These are phyloP conservation scores for Fusarium torreyae DNA, from an alignment of 2,329 filamentous ascomycete species.

Conservation along the genomic window DNA sequence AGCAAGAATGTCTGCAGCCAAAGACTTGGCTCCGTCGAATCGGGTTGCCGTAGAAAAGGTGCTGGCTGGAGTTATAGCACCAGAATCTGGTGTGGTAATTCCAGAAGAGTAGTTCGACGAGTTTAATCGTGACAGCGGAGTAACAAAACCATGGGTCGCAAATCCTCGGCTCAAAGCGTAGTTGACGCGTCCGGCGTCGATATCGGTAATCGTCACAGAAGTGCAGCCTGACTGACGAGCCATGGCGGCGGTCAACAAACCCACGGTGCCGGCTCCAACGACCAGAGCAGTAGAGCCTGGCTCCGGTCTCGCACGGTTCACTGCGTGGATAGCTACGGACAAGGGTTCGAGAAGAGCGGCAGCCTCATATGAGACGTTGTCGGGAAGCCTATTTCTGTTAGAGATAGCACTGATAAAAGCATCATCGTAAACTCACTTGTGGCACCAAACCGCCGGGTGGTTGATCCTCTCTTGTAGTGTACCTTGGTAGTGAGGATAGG, in stretches of 20 bases:
- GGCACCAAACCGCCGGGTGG: slow-evolving; percentile 73
- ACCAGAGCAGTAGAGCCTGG: slow-evolving; percentile 72
- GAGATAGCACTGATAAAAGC: not conserved
- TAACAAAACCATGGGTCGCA: slow-evolving; percentile 72
- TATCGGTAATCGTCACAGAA: slow-evolving; percentile 72
- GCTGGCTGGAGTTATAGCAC: slow-evolving; percentile 61
- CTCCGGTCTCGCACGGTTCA: slow-evolving; percentile 68
- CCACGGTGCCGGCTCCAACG: slow-evolving; percentile 76
- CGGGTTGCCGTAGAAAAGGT: slow-evolving; percentile 63
- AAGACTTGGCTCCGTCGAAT: slow-evolving; percentile 65
- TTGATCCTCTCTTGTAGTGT: slow-evolving; percentile 75
- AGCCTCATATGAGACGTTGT: slow-evolving; percentile 70
- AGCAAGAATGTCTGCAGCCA: slow-evolving; percentile 66
- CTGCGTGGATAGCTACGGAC: slow-evolving; percentile 73
- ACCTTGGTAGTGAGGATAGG: slow-evolving; percentile 74
- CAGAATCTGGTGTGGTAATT: slow-evolving; percentile 61
- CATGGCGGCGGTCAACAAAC: slow-evolving; percentile 74
- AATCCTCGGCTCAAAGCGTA: slow-evolving; percentile 73
- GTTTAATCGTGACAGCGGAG: slow-evolving; percentile 61
- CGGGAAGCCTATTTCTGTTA: slow-evolving; percentile 65
- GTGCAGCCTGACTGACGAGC: slow-evolving; percentile 72
- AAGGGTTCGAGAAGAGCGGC: slow-evolving; percentile 74
- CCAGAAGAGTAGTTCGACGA: slow-evolving; percentile 64
- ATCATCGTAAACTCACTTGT: slow-evolving; percentile 63
- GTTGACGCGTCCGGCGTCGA: slow-evolving; percentile 71